A percentile compares a stretch with the other conserved stretches of the same genome.
phyloP scores from a whole-genome alignment of 352 stramenopile genomes.

The Blastocystis sp. region DNA sequence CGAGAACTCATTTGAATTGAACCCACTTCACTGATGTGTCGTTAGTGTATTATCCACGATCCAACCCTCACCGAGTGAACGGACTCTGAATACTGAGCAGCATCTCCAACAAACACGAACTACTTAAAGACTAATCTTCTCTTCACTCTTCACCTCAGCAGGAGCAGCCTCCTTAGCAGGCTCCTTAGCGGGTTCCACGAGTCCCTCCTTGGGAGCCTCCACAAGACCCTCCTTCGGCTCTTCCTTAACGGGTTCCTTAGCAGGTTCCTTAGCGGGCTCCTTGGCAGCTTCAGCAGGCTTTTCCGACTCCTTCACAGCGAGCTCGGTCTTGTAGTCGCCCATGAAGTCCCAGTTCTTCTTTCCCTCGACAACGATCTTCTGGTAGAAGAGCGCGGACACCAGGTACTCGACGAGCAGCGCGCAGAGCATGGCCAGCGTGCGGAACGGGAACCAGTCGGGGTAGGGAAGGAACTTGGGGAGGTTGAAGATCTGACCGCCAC shows the following conservation, averaged over 20 bases:
- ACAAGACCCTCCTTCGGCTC: no score
- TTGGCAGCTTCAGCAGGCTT: constrained; percentile 37
- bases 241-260: no score
- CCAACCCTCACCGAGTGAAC: no score
- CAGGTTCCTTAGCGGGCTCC: no score
- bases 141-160: not conserved
- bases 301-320: constrained; percentile 37
- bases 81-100: no score
- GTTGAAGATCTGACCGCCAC: constrained; percentile 38
- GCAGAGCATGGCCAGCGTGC: constrained; percentile 59
- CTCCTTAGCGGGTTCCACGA: no score
- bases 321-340: constrained; percentile 37
- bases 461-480: constrained; percentile 70
- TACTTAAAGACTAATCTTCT: no score
- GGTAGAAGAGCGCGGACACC: constrained; percentile 53
- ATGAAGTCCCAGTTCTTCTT: constrained; percentile 73
- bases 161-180: not conserved
- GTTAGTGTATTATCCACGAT: no score
- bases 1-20: not conserved
- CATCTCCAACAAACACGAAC: no score
- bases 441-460: constrained; percentile 67
- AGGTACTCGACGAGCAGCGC: constrained; percentile 1
- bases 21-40: no score
- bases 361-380: constrained; percentile 70
- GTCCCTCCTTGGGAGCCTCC: no score